Base-by-base conservation (phyloP, 2,329 filamentous ascomycete species). In the Penicillium expansum region DNA sequence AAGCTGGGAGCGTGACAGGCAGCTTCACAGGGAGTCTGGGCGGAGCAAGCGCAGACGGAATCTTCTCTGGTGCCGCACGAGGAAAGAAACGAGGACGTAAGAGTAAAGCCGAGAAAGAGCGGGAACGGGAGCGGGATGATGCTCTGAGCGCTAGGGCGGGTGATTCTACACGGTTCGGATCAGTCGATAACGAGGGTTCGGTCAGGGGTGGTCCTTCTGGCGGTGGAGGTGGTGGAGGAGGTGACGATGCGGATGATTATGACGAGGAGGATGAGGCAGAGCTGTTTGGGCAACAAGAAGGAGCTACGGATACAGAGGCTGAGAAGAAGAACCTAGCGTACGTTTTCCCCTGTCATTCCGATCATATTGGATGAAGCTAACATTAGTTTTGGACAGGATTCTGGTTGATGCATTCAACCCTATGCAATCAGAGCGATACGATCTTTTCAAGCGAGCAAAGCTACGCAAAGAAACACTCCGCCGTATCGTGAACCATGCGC, bases 401-500 rank as follows among this genome's bases (percentile, higher is more conserved):
- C 67, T 80, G 47, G 72, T 79, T 38, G 76, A 77, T 60, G 76
- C 77, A 11, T 80, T 81, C 56, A 79, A 76, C 47, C 71, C 72
- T 2, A 70, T 79, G 50, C 79, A 81, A 62, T 77, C 76, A 4
- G 71, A 76, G 49, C 75, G 79, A 51, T 81, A 81, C 55, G 77
- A 80, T 61, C 69, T 77, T 13, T 80, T 79, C 66, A 79, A 80
- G 39, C 77, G 79, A 16, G 73, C 77, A 8, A 81, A 80, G 62
- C 67, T 83, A 48, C 76, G 79, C 35, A 81, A 81, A 57, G 75
- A 79, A 49, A 79, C 77, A 0, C 73, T 82, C 14, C 78, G 79
- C 55, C 70, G 79, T 64, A 82, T 89, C 59, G 84, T 86, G 59
- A 89, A 89, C 64, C 84, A 86, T 68, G 86, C 85, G 1, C 80